phyloP scores from a whole-genome alignment of 345 rosid species.

The Eucalyptus microcorys region DNA sequence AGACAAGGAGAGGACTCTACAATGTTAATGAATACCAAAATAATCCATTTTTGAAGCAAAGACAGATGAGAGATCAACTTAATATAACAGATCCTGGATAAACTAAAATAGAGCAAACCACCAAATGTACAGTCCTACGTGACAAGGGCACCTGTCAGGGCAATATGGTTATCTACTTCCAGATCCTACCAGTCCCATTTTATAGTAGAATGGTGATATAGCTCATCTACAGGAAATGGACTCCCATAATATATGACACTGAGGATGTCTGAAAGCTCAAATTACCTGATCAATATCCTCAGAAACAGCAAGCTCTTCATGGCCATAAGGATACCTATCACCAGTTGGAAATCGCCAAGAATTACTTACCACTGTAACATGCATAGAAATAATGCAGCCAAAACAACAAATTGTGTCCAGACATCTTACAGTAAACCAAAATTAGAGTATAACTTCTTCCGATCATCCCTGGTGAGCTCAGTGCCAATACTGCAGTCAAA shows the following conservation, averaged over 20 bases:
- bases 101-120: neutral
- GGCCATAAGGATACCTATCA: neutral
- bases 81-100: neutral
- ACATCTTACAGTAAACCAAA: slow-evolving; percentile 83
- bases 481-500: slow-evolving; percentile 78
- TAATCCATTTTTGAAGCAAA: neutral
- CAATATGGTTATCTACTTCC: neutral
- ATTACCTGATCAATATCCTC: slow-evolving; percentile 11
- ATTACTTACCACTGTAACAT: neutral
- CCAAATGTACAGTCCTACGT: neutral
- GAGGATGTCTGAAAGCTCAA: neutral
- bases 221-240: neutral
- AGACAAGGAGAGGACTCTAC: neutral
- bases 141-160: neutral
- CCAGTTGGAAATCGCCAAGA: neutral
- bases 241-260: neutral
- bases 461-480: slow-evolving; percentile 97
- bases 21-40: neutral
- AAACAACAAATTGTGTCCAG: neutral
- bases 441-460: slow-evolving; percentile 85
- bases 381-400: neutral
- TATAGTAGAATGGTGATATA: neutral
- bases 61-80: neutral
- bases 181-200: neutral
- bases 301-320: slow-evolving; percentile 4